phyloP scores from a whole-genome alignment of 177 flowering plant species.

The Vitis hybrid region DNA sequence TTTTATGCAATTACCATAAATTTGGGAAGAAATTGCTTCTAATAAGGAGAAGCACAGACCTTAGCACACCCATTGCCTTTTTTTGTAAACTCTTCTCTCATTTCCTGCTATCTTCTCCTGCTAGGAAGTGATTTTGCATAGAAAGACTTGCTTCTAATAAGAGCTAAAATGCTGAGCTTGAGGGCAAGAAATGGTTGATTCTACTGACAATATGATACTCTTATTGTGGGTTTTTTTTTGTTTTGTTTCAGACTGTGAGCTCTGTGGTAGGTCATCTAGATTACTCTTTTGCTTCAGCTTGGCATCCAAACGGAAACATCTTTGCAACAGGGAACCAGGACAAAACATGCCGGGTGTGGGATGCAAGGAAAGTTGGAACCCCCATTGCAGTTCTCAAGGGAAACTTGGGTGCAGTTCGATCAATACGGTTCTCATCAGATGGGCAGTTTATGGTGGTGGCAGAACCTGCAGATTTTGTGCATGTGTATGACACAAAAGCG shows the following conservation, averaged over 20 bases:
- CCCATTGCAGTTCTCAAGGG: constrained; percentile 62
- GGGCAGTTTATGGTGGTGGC: constrained; percentile 75
- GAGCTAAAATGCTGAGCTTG: no score
- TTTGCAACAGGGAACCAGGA: constrained; percentile 93
- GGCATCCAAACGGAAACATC: constrained; percentile 71
- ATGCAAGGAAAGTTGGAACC: constrained; percentile 50
- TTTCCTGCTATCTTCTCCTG: no score
- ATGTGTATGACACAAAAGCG: constrained; percentile 49
- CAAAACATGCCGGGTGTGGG: constrained; percentile 89
- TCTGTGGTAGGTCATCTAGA: constrained; percentile 66
- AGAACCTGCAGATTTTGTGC: constrained; percentile 92
- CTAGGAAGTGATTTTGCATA: no score
- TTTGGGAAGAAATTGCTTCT: no score
- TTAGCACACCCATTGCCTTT: no score
- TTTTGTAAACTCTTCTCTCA: no score
- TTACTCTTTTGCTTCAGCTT: constrained; percentile 82
- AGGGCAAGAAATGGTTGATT: background rate
- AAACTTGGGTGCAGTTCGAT: constrained; percentile 73
- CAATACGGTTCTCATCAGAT: constrained; percentile 70
- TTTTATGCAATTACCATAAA: no score
- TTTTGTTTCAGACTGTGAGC: constrained; percentile 46
- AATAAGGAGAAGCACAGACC: no score
- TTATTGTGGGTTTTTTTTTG: background rate
- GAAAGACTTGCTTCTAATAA: no score
- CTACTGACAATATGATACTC: no score